Conservation (phyloP, 1,139 yeast genomes). For the Scheffersomyces segobiensis region DNA sequence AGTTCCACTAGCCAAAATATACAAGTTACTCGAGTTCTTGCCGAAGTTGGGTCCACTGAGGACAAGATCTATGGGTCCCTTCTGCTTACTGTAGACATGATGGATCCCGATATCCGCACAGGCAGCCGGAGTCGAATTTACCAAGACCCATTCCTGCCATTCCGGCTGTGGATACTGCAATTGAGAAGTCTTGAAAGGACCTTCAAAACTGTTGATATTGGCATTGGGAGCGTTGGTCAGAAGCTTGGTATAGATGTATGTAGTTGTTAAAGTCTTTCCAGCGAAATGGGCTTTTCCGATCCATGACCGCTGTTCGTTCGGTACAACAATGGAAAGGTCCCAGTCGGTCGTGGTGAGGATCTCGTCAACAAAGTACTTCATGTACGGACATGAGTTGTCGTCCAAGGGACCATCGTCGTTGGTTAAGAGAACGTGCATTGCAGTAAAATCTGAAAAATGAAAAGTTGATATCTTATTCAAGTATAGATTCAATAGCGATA, state of each 20-base stretch:
- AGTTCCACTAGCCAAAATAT: conserved; percentile 92
- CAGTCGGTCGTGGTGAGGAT: conserved; percentile 68
- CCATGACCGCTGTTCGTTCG: conserved; percentile 81
- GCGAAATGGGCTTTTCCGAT: conserved; percentile 97
- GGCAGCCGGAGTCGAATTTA: conserved; percentile 95
- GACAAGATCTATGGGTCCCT: conserved; percentile 73
- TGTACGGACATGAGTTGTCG: conserved; percentile 78
- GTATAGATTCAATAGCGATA: not conserved
- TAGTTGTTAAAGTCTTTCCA: conserved; percentile 69
- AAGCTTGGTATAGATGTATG: conserved; percentile 58
- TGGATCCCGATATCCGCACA: conserved; percentile 90
- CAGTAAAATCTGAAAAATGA: not conserved
- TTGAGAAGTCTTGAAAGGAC: conserved; percentile 64
- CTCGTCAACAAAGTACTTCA: conserved; percentile 77
- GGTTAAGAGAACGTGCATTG: conserved; percentile 58
- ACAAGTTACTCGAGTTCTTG: conserved; percentile 86
- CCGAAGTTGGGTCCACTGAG: conserved; percentile 96
- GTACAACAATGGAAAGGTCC: conserved; percentile 83
- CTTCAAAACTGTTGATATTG: conserved; percentile 53
- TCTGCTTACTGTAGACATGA: conserved; percentile 55
- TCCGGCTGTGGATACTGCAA: conserved; percentile 21
- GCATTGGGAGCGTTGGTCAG: conserved; percentile 29
- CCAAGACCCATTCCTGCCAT: conserved; percentile 76
- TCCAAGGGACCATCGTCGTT: conserved; percentile 97
- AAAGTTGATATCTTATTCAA: not conserved